A percentile compares a stretch with the other conserved stretches of the same genome.
These are phyloP conservation scores for Astragalus membranaceus DNA, from an alignment of 306 rosid genomes.

Conservation along the genomic window DNA sequence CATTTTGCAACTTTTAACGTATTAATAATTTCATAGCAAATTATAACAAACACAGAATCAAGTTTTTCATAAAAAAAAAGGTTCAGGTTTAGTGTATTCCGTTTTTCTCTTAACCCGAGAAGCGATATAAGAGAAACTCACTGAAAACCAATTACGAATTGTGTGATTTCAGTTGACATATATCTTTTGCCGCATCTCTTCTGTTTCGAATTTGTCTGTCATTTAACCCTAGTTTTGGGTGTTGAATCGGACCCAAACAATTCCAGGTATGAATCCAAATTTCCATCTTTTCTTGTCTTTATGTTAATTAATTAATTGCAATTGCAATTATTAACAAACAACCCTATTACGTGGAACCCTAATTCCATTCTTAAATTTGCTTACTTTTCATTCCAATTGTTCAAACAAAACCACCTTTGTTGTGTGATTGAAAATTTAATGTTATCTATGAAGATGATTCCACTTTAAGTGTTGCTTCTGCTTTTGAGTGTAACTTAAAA, in stretches of 20 bases:
- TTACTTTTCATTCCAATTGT: neutral
- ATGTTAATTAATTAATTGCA: no score
- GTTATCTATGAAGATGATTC: neutral
- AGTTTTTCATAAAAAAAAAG: no score
- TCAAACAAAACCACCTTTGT: neutral
- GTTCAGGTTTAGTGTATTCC: no score
- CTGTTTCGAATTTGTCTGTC: neutral
- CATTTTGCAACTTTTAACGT: no score
- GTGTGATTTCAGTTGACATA: neutral
- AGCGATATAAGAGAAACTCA: neutral
- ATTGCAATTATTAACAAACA: neutral
- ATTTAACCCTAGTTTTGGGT: neutral
- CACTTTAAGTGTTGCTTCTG: neutral
- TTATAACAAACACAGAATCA: no score
- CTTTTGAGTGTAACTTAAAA: neutral
- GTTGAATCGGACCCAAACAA: neutral
- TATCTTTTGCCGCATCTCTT: neutral
- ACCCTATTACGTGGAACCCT: conserved; percentile 15
- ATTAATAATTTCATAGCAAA: no score
- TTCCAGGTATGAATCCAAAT: neutral
- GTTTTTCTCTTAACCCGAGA: no score
- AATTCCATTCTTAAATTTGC: neutral
- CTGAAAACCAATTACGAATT: neutral
- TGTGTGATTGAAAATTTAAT: neutral
- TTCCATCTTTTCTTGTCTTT: neutral